Conservation (phyloP, 305 asterid genomes). For the Caryopteris hybrid region DNA sequence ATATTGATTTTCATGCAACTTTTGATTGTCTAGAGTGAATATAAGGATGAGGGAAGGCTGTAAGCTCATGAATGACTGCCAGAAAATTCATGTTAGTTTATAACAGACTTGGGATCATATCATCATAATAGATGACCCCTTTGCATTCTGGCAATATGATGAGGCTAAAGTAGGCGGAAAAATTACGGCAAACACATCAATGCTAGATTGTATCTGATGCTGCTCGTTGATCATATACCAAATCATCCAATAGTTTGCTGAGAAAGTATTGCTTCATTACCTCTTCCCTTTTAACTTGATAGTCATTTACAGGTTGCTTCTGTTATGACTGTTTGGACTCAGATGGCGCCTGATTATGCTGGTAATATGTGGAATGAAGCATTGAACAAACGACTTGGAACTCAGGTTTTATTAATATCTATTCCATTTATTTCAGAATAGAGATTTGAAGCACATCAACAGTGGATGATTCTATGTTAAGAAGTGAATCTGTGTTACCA, state of each 20-base stretch:
- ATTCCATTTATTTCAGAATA: background rate
- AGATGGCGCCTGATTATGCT: constrained; percentile 79
- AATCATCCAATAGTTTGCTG: background rate
- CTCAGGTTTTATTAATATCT: constrained; percentile 48
- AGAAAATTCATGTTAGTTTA: background rate
- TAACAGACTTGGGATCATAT: no score
- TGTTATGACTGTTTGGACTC: constrained; percentile 91
- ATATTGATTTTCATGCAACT: background rate
- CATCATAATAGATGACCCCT: background rate
- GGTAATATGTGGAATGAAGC: constrained; percentile 93
- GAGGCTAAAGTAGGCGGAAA: background rate
- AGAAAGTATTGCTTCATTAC: background rate
- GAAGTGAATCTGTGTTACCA: background rate
- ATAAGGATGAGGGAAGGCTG: background rate
- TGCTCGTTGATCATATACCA: background rate
- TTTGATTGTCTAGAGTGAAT: background rate
- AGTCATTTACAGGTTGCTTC: constrained; percentile 72
- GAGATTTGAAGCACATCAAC: background rate
- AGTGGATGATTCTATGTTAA: background rate
- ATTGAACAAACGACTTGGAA: constrained; percentile 86
- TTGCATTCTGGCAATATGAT: background rate
- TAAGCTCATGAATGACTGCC: background rate
- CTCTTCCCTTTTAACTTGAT: constrained; percentile 3
- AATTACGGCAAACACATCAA: background rate
- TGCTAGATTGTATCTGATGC: background rate